phyloP scores from a whole-genome alignment of 23 red algal species.

The Pyropia yezoensis region DNA sequence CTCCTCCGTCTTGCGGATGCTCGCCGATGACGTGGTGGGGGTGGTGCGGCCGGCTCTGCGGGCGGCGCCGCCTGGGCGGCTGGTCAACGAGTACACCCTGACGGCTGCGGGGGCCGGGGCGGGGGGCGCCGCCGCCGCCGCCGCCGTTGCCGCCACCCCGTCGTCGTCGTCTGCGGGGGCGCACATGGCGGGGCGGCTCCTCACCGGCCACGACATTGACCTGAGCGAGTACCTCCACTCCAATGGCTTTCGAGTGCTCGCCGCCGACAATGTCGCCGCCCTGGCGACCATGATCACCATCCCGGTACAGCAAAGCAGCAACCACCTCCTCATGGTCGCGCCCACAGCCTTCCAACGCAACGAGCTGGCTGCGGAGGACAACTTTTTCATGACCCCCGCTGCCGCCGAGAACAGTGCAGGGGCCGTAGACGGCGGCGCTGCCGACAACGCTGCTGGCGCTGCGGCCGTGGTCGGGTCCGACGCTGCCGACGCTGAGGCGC shows the following conservation, averaged over 20 bases:
- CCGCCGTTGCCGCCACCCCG: not conserved
- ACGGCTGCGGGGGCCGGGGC: not conserved
- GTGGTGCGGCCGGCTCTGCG: slow-evolving; percentile 31
- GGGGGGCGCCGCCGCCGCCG: not conserved
- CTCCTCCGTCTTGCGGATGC: slow-evolving; percentile 31
- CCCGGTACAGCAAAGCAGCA: slow-evolving; percentile 91
- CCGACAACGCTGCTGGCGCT: not conserved
- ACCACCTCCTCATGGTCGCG: slow-evolving; percentile 82
- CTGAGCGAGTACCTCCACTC: slow-evolving; percentile 66
- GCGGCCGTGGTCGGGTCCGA: not conserved
- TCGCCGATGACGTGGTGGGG: slow-evolving; percentile 64
- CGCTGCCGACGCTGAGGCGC: not conserved
- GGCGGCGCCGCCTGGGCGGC: slow-evolving; percentile 19
- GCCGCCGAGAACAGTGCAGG: no score
- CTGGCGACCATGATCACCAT: slow-evolving; percentile 27
- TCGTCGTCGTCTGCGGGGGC: not conserved
- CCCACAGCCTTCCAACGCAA: slow-evolving; percentile 84
- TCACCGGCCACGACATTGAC: slow-evolving; percentile 57
- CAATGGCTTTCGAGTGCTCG: slow-evolving; percentile 64
- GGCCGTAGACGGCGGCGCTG: not conserved
- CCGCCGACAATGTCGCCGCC: slow-evolving; percentile 23
- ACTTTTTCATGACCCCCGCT: slow-evolving; percentile 64
- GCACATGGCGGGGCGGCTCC: slow-evolving; percentile 15
- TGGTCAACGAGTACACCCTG: slow-evolving; percentile 74
- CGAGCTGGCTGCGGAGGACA: slow-evolving; percentile 66